Percentiles rank a stretch among this genome's conserved stretches.
These are phyloP conservation scores for Phialocephala sp. DNA, from an alignment of 2,329 filamentous ascomycete genomes.

Conservation along the genomic window DNA sequence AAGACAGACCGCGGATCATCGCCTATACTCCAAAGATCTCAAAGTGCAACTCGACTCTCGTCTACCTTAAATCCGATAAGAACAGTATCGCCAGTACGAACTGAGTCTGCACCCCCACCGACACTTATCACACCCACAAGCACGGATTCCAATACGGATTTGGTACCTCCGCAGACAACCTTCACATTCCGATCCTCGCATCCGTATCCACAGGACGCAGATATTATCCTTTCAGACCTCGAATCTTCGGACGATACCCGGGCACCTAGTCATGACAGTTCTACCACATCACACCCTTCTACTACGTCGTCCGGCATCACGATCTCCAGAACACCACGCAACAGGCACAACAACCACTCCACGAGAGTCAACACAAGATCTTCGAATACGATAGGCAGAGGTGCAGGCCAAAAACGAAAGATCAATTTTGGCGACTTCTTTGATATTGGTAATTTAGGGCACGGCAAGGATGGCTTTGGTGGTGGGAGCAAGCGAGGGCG, in stretches of 20 bases:
- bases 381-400: slow-evolving; percentile 55
- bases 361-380: slow-evolving; percentile 34
- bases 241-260: slow-evolving; percentile 58
- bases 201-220: slow-evolving; percentile 61
- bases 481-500: slow-evolving; percentile 44
- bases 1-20: slow-evolving; percentile 66
- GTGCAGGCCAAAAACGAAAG: slow-evolving; percentile 74
- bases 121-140: slow-evolving; percentile 19
- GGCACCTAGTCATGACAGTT: slow-evolving; percentile 41
- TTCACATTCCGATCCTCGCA: slow-evolving; percentile 75
- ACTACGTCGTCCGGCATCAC: slow-evolving; percentile 36
- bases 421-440: slow-evolving; percentile 79
- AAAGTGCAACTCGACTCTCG: slow-evolving; percentile 48
- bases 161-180: slow-evolving; percentile 60
- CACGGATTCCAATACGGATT: slow-evolving; percentile 30
- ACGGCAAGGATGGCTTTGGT: slow-evolving; percentile 61
- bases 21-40: slow-evolving; percentile 59
- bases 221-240: slow-evolving; percentile 65
- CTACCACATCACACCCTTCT: slow-evolving; percentile 31
- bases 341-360: slow-evolving; percentile 40
- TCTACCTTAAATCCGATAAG: slow-evolving; percentile 35
- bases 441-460: slow-evolving; percentile 67
- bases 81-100: slow-evolving; percentile 45
- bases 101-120: slow-evolving; percentile 46
- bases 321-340: slow-evolving; percentile 37